Evolutionary conservation across 2,329 filamentous ascomycete genomes (phyloP).

Genomic region (Sclerotiophoma versabilis): DNA sequence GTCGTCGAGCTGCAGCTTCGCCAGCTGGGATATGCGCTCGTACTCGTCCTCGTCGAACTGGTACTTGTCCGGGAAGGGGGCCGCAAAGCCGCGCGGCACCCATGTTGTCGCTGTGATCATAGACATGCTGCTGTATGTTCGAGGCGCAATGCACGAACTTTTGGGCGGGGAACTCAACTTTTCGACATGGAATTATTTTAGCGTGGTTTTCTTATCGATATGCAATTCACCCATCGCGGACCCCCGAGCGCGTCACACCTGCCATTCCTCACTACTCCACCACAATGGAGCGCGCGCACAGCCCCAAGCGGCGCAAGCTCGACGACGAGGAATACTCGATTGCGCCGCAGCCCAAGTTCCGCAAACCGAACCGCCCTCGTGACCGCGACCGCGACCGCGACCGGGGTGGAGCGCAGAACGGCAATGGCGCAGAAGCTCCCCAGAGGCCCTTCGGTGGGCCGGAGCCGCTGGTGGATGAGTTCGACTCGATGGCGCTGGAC

Average conservation of each 20-base stretch:
- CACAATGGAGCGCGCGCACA: conserved; percentile 53
- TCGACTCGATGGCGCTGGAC: conserved; percentile 79
- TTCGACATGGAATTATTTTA: conserved; percentile 18
- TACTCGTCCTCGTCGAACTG: conserved; percentile 61
- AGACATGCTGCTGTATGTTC: conserved; percentile 53
- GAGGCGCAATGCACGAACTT: conserved; percentile 3
- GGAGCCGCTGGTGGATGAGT: conserved; percentile 67
- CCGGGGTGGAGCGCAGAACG: conserved; percentile 37
- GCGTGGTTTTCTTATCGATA: conserved; percentile 28
- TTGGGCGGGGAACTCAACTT: conserved; percentile 21
- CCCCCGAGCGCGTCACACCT: conserved; percentile 24
- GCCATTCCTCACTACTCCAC: not conserved
- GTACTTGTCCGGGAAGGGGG: conserved; percentile 58
- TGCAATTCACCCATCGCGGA: conserved; percentile 23
- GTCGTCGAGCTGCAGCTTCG: conserved; percentile 80
- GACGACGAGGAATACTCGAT: conserved; percentile 68
- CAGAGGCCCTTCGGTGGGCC: conserved; percentile 68
- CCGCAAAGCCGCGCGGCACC: conserved; percentile 60
- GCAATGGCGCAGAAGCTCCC: conserved; percentile 51
- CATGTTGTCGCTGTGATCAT: conserved; percentile 63
- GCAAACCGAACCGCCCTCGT: conserved; percentile 45
- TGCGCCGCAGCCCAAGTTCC: conserved; percentile 57
- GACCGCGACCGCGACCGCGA: conserved; percentile 41
- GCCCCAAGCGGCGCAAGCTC: conserved; percentile 71
- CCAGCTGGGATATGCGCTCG: conserved; percentile 58